Evolutionary conservation across 1,284 basidiomycete species (phyloP).

Genomic region (Sporisorium scitamineum): DNA sequence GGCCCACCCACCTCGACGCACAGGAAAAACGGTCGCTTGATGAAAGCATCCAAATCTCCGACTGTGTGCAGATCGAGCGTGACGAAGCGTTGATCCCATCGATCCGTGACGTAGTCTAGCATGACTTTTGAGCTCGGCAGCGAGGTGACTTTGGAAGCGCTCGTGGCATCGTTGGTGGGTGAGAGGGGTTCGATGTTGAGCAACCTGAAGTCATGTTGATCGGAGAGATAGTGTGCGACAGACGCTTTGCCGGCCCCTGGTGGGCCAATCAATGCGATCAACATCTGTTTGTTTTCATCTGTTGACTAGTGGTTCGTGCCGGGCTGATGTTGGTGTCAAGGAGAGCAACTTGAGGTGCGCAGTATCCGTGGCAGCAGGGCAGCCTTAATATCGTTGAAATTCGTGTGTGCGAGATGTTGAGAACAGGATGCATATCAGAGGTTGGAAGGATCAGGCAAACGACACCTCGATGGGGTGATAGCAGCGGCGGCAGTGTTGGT

Average conservation of each 20-base stretch:
- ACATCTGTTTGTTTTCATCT: slow-evolving; percentile 72
- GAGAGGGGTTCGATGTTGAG: slow-evolving; percentile 3
- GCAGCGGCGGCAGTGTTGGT: not conserved
- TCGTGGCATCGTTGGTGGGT: not conserved
- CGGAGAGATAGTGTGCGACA: slow-evolving; percentile 79
- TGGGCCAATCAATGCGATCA: slow-evolving; percentile 89
- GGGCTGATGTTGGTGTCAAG: too few relatives aligned
- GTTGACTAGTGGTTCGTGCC: too few relatives aligned
- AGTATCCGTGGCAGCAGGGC: too few relatives aligned
- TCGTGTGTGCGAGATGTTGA: too few relatives aligned
- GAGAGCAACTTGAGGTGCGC: too few relatives aligned
- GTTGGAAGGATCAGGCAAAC: not conserved
- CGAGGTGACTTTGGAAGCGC: slow-evolving; percentile 5
- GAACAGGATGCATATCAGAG: too few relatives aligned
- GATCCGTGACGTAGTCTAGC: slow-evolving; percentile 81
- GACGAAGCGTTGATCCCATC: slow-evolving; percentile 86
- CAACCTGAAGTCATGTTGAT: slow-evolving; percentile 70
- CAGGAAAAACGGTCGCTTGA: slow-evolving; percentile 90
- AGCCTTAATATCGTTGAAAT: too few relatives aligned
- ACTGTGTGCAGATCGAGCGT: slow-evolving; percentile 79
- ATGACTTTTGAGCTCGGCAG: slow-evolving; percentile 72
- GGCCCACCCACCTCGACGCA: slow-evolving; percentile 89
- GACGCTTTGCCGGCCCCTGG: slow-evolving; percentile 83
- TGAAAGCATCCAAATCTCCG: slow-evolving; percentile 77
- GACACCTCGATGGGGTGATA: not conserved